Evolutionary conservation across 768 basidiomycete genomes (phyloP).

Genomic region (Tulasnella sp.): DNA sequence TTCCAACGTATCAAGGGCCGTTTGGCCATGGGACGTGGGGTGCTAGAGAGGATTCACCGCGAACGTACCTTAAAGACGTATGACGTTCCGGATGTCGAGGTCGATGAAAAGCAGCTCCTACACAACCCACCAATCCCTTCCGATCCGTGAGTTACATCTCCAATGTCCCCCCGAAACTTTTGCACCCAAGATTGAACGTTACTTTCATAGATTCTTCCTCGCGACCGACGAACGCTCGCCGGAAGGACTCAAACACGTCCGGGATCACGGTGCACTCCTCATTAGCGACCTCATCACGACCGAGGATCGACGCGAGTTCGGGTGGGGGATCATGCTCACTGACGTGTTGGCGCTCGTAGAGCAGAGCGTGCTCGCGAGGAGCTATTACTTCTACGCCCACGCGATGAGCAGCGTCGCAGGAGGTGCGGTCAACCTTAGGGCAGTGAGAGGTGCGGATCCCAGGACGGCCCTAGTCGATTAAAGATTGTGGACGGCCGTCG

Average conservation of each 20-base stretch:
- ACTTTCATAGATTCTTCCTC: constrained; percentile 21
- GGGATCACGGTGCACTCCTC: constrained; percentile 31
- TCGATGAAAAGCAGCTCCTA: constrained; percentile 8
- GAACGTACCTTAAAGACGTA: background rate
- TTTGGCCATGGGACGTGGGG: constrained; percentile 23
- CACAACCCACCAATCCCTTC: constrained; percentile 11
- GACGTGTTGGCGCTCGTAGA: constrained; percentile 22
- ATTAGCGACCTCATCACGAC: constrained; percentile 34
- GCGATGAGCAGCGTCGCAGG: constrained; percentile 19
- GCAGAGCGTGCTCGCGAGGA: constrained; percentile 20
- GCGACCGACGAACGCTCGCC: constrained; percentile 34
- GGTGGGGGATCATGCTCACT: constrained; percentile 20
- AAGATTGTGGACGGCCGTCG: too few species aligned
- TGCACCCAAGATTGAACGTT: background rate
- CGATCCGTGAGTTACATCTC: constrained; percentile 17
- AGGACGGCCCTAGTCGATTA: constrained; percentile 5
- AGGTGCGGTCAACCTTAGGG: constrained; percentile 11
- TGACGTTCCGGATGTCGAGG: constrained; percentile 15
- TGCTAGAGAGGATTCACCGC: background rate
- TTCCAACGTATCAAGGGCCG: constrained; percentile 27
- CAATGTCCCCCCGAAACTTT: background rate
- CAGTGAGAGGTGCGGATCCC: constrained; percentile 6
- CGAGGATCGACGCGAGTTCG: constrained; percentile 27
- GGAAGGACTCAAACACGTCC: constrained; percentile 26
- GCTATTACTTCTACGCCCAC: constrained; percentile 20